Evolutionary conservation across 176 grass and related monocot genomes (phyloP), one percentile per base, ranked within the genome.

Genomic region (Hordeum marinum): DNA sequence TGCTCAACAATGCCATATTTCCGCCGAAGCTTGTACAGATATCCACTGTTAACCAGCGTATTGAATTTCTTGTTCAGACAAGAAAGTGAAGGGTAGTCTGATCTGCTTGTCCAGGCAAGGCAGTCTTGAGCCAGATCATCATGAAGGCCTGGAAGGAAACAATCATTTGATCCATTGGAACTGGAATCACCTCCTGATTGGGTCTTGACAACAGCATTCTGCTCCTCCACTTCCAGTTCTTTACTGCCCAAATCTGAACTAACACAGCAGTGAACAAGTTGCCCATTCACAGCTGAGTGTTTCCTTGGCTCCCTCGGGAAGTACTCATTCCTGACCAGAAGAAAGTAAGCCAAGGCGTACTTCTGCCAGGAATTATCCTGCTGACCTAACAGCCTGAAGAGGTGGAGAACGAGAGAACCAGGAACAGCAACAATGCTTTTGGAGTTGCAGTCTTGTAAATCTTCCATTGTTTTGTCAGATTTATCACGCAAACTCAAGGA

Each of bases 71-170:
- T 98, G 63, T 92, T 98, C 80, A 95, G 63, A 42, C 93, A 93
- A 42, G 92, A 84, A 58, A 98, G 92, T 3, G 92, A 87, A 17
- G 89, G 80, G 61, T 98, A 91, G 67, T 95, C 90, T 65, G 95
- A 94, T 85, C 95, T 92, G 81, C 95, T 95, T 58, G 92, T 60
- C 83, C 91, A 78, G 61, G 95, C 87, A 72, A 98, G 87, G 74
- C 95, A 95, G 60, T 93, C 90, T 84, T 95, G 89, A 52, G 92
- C 76, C 81, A 93, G 66, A 71, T 98, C 95, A 81, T 98, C 90
- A 80, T 90, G 89, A 79, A 98, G 90, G 60, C 92, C 90, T 14
- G 95, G 87, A 73, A 98, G 81, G 82, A 93, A 68, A 84, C 88
- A 91, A 86, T 93, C 88, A 83, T 80, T 90, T 48, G 95, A 94